Conservation (phyloP, 768 basidiomycete genomes). For the Epithele typhae region DNA sequence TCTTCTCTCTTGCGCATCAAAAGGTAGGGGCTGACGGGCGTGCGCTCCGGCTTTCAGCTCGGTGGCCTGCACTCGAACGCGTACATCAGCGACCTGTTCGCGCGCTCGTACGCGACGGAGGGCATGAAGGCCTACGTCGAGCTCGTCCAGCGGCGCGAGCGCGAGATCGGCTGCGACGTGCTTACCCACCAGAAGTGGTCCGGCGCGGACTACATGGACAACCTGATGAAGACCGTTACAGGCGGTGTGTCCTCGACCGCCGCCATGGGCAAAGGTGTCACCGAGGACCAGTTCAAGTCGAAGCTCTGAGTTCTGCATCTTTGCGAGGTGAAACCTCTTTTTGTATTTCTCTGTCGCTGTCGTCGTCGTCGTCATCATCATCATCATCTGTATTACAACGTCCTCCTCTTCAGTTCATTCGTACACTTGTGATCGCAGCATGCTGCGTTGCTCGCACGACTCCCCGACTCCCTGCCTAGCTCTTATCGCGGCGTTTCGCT, state of each 20-base stretch:
- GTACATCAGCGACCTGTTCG: conserved; percentile 93
- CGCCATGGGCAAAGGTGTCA: conserved; percentile 99
- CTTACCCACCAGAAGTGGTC: conserved; percentile 99
- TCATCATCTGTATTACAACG: too few species aligned
- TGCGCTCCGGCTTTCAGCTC: conserved; percentile 47
- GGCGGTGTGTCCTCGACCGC: conserved; percentile 95
- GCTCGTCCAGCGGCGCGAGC: conserved; percentile 86
- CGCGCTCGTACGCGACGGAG: conserved; percentile 81
- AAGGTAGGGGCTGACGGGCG: background rate
- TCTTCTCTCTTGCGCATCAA: conserved; percentile 5
- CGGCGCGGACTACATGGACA: conserved; percentile 91
- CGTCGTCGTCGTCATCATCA: too few species aligned
- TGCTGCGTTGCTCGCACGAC: too few species aligned
- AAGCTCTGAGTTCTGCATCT: conserved; percentile 30
- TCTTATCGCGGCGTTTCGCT: too few species aligned
- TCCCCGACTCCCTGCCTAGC: too few species aligned
- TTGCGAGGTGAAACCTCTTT: too few species aligned
- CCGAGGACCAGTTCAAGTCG: conserved; percentile 78
- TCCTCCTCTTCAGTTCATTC: too few species aligned
- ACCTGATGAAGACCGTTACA: conserved; percentile 91
- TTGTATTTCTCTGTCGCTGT: too few species aligned
- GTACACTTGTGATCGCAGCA: too few species aligned
- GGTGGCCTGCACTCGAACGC: conserved; percentile 97
- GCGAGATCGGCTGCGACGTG: conserved; percentile 92
- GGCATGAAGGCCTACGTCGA: conserved; percentile 99